Evolutionary conservation across 371 early-diverging fungal genomes (phyloP).

Genomic region (Mortierella sp.): DNA sequence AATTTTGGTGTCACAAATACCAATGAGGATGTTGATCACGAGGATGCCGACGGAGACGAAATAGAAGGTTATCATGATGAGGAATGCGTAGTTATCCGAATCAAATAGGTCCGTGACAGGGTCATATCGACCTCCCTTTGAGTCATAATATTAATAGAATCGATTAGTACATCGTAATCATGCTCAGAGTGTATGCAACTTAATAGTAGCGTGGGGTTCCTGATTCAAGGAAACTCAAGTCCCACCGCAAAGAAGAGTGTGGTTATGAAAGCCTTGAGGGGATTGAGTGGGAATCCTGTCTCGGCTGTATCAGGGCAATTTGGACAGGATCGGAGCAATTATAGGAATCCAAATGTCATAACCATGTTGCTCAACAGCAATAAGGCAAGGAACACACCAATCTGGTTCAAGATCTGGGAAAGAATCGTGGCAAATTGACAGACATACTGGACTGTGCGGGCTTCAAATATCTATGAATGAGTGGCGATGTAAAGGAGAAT

Average conservation of each 20-base stretch:
- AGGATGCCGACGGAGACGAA: conserved; percentile 40
- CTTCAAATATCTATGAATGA: conserved; percentile 21
- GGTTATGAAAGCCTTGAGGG: too few species aligned
- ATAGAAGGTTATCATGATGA: conserved; percentile 35
- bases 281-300: too few species aligned
- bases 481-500: neutral
- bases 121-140: conserved; percentile 36
- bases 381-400: conserved; percentile 16
- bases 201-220: neutral
- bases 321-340: too few species aligned
- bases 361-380: too few species aligned
- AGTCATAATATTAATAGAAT: neutral
- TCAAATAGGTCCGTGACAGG: conserved; percentile 18
- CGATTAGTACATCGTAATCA: neutral
- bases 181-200: too few species aligned
- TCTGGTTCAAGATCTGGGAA: conserved; percentile 13
- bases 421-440: conserved; percentile 34
- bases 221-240: too few species aligned
- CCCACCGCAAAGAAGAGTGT: too few species aligned
- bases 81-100: conserved; percentile 10
- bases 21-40: conserved; percentile 42
- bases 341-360: too few species aligned
- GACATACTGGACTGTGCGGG: conserved; percentile 15
- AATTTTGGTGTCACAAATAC: conserved; percentile 11
- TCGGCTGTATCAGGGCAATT: neutral